A percentile compares a stretch with the other conserved stretches of the same genome.
Conservation (phyloP, 2,329 filamentous ascomycete species). For the Ophiostoma australiae region DNA sequence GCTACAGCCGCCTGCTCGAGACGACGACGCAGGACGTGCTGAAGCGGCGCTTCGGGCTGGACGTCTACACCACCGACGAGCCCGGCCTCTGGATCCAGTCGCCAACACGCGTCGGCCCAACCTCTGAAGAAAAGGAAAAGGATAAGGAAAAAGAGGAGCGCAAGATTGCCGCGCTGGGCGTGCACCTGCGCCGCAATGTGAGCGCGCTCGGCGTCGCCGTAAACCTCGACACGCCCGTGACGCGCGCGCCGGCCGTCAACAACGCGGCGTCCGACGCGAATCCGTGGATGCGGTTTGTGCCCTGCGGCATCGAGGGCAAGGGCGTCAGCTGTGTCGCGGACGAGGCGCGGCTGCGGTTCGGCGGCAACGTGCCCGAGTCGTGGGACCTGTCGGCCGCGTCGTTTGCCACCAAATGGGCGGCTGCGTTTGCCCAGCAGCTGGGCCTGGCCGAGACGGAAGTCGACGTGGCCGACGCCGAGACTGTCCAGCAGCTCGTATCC, state of each 20-base stretch:
- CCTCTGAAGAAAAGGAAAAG: no score
- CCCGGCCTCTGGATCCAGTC: conserved; percentile 74
- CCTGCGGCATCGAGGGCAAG: conserved; percentile 80
- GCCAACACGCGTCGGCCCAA: conserved; percentile 17
- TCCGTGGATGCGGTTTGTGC: conserved; percentile 69
- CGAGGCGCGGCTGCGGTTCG: conserved; percentile 31
- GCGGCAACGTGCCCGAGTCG: conserved; percentile 21
- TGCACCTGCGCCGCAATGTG: conserved; percentile 82
- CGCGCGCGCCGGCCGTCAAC: not conserved
- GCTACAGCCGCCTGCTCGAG: conserved; percentile 76
- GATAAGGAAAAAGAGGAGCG: conserved; percentile 36
- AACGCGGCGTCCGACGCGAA: conserved; percentile 41
- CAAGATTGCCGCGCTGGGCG: conserved; percentile 87
- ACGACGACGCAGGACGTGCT: conserved; percentile 66
- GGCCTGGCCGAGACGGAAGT: conserved; percentile 22
- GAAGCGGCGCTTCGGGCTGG: conserved; percentile 50
- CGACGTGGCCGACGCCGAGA: conserved; percentile 19
- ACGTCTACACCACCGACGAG: conserved; percentile 62
- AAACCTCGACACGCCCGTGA: conserved; percentile 62
- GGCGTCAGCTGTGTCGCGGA: conserved; percentile 69
- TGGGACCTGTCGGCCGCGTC: conserved; percentile 24
- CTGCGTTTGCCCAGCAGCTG: conserved; percentile 19
- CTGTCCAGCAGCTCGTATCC: conserved; percentile 19
- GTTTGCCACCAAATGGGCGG: conserved; percentile 26
- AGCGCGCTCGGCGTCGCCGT: conserved; percentile 80